These are phyloP conservation scores for Lineolata rhizophorae DNA, from an alignment of 495 filamentous ascomycete genomes.

Conservation along the genomic window DNA sequence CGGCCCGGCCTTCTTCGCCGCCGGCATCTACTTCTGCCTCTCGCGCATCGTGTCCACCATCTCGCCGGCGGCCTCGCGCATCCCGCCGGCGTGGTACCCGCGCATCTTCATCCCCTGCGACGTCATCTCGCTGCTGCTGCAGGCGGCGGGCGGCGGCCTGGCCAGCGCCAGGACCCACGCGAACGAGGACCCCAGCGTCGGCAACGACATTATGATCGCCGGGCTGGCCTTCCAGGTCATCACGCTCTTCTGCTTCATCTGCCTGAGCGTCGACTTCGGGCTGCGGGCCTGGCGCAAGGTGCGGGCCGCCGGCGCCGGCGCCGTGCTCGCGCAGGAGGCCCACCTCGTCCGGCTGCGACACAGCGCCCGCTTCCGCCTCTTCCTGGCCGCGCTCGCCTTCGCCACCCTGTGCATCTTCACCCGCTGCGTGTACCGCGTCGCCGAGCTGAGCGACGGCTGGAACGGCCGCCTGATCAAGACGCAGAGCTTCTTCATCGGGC, in stretches of 20 bases:
- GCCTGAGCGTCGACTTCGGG: slow-evolving; percentile 13
- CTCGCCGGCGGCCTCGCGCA: slow-evolving; percentile 25
- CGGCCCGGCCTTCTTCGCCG: slow-evolving; percentile 33
- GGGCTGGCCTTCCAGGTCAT: slow-evolving; percentile 18
- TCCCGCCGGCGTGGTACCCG: slow-evolving; percentile 29
- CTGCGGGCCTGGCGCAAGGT: slow-evolving; percentile 5
- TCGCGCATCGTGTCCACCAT: slow-evolving; percentile 23
- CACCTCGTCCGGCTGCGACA: slow-evolving; percentile 5
- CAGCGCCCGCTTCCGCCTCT: slow-evolving; percentile 8
- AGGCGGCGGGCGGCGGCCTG: slow-evolving; percentile 28
- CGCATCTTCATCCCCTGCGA: slow-evolving; percentile 32
- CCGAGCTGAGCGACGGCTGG: slow-evolving; percentile 18
- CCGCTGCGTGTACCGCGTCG: slow-evolving; percentile 16
- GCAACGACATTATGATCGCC: slow-evolving; percentile 15
- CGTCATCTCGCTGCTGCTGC: slow-evolving; percentile 25
- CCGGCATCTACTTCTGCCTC: slow-evolving; percentile 37
- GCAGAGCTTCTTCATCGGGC: slow-evolving; percentile 14
- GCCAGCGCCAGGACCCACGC: slow-evolving; percentile 10
- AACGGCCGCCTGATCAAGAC: slow-evolving; percentile 13
- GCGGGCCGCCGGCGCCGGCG: slow-evolving; percentile 3
- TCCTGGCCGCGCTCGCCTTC: slow-evolving; percentile 8
- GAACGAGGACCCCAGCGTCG: slow-evolving; percentile 6
- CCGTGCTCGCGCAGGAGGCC: slow-evolving; percentile 6
- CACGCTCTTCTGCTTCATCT: slow-evolving; percentile 15
- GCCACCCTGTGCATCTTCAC: slow-evolving; percentile 16